phyloP scores from a whole-genome alignment of 2,329 filamentous ascomycete species.

The Aschersonia sp. region DNA sequence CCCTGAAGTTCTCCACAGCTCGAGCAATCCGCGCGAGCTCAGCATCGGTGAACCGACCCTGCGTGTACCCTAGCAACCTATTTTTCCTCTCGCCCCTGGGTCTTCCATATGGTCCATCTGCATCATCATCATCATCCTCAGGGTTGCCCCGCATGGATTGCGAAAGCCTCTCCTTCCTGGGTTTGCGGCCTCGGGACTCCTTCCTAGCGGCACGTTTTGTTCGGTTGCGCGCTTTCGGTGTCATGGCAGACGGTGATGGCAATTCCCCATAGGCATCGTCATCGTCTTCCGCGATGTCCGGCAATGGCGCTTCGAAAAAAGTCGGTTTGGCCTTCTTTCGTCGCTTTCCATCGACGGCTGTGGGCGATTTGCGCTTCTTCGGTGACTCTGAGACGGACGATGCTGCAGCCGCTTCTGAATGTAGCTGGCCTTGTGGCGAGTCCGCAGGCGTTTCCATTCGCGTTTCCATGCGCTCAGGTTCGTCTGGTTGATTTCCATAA shows the following conservation, averaged over 20 bases:
- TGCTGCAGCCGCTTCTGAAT: too few species aligned
- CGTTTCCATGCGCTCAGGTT: too few species aligned
- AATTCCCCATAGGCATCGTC: slow-evolving; percentile 9
- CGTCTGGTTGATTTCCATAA: too few species aligned
- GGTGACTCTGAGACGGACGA: too few species aligned
- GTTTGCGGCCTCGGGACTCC: slow-evolving; percentile 5
- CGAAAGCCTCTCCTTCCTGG: slow-evolving; percentile 7
- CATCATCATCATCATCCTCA: slow-evolving; percentile 7
- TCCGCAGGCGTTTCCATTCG: too few species aligned
- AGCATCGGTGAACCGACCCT: slow-evolving; percentile 27
- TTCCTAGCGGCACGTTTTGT: slow-evolving; percentile 15
- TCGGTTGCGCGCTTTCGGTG: slow-evolving; percentile 15
- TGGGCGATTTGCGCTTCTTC: not conserved
- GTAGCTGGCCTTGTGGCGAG: too few species aligned
- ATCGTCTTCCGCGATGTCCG: slow-evolving; percentile 7
- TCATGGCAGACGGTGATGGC: slow-evolving; percentile 18
- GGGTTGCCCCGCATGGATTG: slow-evolving; percentile 10
- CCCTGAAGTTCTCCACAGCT: slow-evolving; percentile 29
- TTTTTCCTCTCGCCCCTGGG: slow-evolving; percentile 8
- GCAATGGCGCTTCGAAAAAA: slow-evolving; percentile 21
- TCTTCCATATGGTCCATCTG: slow-evolving; percentile 5
- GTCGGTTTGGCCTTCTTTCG: slow-evolving; percentile 35
- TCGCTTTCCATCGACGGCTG: not conserved
- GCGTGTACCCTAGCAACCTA: slow-evolving; percentile 14
- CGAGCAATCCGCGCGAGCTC: slow-evolving; percentile 26